These are phyloP conservation scores for Coprinopsis marcescibilis DNA, from an alignment of 768 basidiomycete species.

Conservation along the genomic window DNA sequence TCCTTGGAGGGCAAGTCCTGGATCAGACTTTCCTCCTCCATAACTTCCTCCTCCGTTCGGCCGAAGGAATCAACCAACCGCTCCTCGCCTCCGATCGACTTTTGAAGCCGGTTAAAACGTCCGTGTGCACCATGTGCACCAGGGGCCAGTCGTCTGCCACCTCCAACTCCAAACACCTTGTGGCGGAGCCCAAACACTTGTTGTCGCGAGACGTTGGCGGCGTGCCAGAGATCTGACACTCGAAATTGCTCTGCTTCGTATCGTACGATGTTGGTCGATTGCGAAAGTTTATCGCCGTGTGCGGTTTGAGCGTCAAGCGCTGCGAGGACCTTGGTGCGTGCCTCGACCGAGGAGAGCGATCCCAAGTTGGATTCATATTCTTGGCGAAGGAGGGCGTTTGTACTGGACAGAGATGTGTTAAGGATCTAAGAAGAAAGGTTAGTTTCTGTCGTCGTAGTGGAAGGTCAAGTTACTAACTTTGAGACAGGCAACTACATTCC, in stretches of 20 bases:
- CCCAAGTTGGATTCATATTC: conserved; percentile 51
- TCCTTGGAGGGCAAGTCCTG: conserved; percentile 12
- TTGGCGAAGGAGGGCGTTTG: conserved; percentile 51
- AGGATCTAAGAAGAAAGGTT: conserved; percentile 32
- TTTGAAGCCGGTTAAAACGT: conserved; percentile 58
- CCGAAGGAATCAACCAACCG: conserved; percentile 62
- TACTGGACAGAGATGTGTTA: conserved; percentile 44
- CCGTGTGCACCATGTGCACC: conserved; percentile 56
- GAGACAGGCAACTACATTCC: conserved; percentile 56
- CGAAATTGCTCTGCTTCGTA: conserved; percentile 71
- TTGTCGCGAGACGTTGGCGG: conserved; percentile 51
- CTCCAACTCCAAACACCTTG: conserved; percentile 54
- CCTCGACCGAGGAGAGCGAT: conserved; percentile 41
- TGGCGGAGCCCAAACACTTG: conserved; percentile 63
- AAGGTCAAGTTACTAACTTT: conserved; percentile 30
- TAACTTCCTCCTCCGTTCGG: conserved; percentile 70
- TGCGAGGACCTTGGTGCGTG: conserved; percentile 40
- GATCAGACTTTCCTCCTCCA: conserved; percentile 51
- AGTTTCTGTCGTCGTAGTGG: not conserved
- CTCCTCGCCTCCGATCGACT: conserved; percentile 60
- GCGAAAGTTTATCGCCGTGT: conserved; percentile 47
- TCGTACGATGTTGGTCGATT: conserved; percentile 59
- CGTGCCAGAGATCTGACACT: conserved; percentile 61
- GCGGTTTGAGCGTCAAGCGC: conserved; percentile 45
- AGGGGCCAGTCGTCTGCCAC: conserved; percentile 40